These are phyloP conservation scores for Sonneratia alba DNA, from an alignment of 345 rosid species.

Conservation along the genomic window DNA sequence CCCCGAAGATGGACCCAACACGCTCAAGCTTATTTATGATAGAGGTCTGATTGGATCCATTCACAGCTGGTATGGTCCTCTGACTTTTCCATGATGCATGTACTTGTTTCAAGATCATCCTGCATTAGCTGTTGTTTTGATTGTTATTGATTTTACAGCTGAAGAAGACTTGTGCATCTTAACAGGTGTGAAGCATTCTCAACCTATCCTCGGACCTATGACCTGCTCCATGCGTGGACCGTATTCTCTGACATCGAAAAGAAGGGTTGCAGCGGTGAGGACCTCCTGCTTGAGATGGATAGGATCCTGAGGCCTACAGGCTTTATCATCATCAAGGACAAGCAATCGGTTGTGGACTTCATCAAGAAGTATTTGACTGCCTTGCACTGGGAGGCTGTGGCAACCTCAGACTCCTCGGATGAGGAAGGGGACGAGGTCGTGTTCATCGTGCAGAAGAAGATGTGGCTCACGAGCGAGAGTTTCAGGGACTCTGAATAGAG, in stretches of 20 bases:
- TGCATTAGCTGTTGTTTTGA: no score
- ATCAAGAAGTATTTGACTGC: constrained; percentile 61
- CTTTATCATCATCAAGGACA: constrained; percentile 64
- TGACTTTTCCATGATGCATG: neutral
- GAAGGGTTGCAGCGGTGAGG: constrained; percentile 74
- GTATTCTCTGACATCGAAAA: constrained; percentile 55
- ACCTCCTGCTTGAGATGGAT: constrained; percentile 86
- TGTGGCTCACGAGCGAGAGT: constrained; percentile 80
- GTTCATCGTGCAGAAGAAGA: constrained; percentile 60
- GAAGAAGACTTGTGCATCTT: neutral
- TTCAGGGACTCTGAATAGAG: constrained; percentile 53
- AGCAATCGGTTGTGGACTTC: constrained; percentile 44
- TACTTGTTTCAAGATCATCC: no score
- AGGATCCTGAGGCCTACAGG: constrained; percentile 87
- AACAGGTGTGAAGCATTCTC: constrained; percentile 92
- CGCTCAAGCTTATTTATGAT: constrained; percentile 71
- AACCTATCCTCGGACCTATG: constrained; percentile 89
- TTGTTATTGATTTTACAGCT: neutral
- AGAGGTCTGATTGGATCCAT: constrained; percentile 71
- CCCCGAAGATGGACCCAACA: constrained; percentile 73
- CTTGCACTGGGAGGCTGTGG: constrained; percentile 80
- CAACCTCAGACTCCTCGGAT: constrained; percentile 36
- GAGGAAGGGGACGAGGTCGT: constrained; percentile 51
- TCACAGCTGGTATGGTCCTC: constrained; percentile 68
- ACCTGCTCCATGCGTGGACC: constrained; percentile 73